Percentiles rank a stretch among this genome's conserved stretches.
phyloP scores from a whole-genome alignment of 495 filamentous ascomycete species.

The Aspergillus asperescens region DNA sequence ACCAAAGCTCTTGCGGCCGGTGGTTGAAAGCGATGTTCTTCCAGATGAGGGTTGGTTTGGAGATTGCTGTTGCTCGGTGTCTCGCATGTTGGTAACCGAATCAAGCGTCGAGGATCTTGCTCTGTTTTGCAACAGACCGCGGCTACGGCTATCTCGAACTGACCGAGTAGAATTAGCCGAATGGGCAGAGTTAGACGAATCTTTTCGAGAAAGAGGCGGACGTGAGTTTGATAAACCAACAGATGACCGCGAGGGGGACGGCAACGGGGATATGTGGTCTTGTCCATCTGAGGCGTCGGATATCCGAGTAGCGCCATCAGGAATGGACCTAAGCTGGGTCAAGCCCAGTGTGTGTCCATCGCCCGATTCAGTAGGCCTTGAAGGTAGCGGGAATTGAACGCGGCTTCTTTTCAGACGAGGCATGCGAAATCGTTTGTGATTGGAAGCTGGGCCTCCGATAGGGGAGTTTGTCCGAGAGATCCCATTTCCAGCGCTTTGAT shows the following conservation, averaged over 20 bases:
- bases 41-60: conserved; percentile 55
- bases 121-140: conserved; percentile 27
- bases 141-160: conserved; percentile 36
- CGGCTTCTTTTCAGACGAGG: conserved; percentile 77
- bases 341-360: conserved; percentile 23
- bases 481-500: conserved; percentile 72
- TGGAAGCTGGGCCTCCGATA: conserved; percentile 40
- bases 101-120: conserved; percentile 87
- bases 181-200: conserved; percentile 60
- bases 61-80: conserved; percentile 52
- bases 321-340: conserved; percentile 23
- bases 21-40: conserved; percentile 75
- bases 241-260: conserved; percentile 52
- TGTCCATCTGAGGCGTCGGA: conserved; percentile 27
- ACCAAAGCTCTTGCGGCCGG: conserved; percentile 82
- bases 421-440: conserved; percentile 72
- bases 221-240: conserved; percentile 39
- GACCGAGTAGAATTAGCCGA: conserved; percentile 72
- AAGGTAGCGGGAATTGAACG: conserved; percentile 80
- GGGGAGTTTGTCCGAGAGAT: conserved; percentile 37
- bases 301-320: conserved; percentile 20
- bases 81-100: conserved; percentile 56
- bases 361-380: conserved; percentile 44
- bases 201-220: conserved; percentile 48
- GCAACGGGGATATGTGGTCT: conserved; percentile 46